These are phyloP conservation scores for Coemansia sp. DNA, from an alignment of 192 early-diverging fungal species.

Conservation along the genomic window DNA sequence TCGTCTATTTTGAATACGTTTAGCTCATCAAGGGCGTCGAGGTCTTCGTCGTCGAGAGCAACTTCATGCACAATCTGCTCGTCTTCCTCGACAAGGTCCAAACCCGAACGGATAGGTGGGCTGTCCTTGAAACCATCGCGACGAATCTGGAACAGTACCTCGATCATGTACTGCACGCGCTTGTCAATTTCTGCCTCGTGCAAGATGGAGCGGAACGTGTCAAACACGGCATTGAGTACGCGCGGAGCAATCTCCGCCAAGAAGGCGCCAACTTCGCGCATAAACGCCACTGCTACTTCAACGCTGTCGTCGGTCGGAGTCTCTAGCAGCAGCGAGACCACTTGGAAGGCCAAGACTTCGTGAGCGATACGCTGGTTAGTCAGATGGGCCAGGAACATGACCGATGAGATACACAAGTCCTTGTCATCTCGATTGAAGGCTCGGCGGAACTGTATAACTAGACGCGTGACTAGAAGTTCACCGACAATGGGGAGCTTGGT, in stretches of 20 bases:
- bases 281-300: slow-evolving; percentile 93
- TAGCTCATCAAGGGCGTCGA: slow-evolving; percentile 77
- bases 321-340: slow-evolving; percentile 81
- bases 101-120: slow-evolving; percentile 69
- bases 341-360: slow-evolving; percentile 87
- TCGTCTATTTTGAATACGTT: slow-evolving; percentile 87
- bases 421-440: slow-evolving; percentile 95
- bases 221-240: slow-evolving; percentile 84
- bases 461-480: slow-evolving; percentile 80
- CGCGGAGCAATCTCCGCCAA: slow-evolving; percentile 75
- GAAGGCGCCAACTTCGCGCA: slow-evolving; percentile 85
- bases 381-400: slow-evolving; percentile 89
- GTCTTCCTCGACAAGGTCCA: slow-evolving; percentile 94
- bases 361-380: slow-evolving; percentile 88
- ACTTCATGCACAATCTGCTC: slow-evolving; percentile 93
- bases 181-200: slow-evolving; percentile 95
- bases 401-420: slow-evolving; percentile 74
- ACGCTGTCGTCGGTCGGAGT: slow-evolving; percentile 93
- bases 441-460: slow-evolving; percentile 86
- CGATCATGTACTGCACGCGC: slow-evolving; percentile 96
- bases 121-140: slow-evolving; percentile 94
- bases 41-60: slow-evolving; percentile 78
- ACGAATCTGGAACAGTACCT: slow-evolving; percentile 93
- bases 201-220: slow-evolving; percentile 87
- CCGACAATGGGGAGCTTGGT: slow-evolving; percentile 92